phyloP scores from a whole-genome alignment of 805 yeast species.

The Kuraishia piskuri region DNA sequence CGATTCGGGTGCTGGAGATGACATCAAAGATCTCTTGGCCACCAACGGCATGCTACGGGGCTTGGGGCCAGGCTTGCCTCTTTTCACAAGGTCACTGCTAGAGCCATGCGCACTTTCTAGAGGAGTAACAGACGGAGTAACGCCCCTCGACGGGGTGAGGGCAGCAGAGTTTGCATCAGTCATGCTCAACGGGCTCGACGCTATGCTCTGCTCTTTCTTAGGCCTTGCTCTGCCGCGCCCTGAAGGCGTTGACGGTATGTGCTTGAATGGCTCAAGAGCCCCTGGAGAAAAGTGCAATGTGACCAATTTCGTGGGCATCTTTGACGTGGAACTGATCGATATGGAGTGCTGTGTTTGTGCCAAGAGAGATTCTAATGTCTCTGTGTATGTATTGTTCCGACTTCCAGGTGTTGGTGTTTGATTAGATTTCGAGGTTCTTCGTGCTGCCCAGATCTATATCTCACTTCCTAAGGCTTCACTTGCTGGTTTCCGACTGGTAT shows the following conservation, averaged over 20 bases:
- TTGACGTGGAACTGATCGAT: not conserved
- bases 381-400: no score
- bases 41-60: not conserved
- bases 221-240: not conserved
- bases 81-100: not conserved
- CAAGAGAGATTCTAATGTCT: no score
- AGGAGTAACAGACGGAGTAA: not conserved
- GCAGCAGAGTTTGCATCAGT: not conserved
- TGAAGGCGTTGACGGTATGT: not conserved
- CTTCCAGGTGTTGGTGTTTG: no score
- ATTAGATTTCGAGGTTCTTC: no score
- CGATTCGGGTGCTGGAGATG: conserved; percentile 3
- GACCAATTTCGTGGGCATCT: not conserved
- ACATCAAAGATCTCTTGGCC: not conserved
- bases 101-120: not conserved
- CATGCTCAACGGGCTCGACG: not conserved
- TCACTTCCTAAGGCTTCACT: no score
- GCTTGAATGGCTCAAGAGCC: not conserved
- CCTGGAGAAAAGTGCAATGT: not conserved
- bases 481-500: no score
- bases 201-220: not conserved
- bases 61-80: not conserved
- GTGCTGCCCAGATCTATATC: no score
- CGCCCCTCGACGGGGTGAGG: not conserved
- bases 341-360: no score